Conservation (phyloP, 805 yeast species). For the Metschnikowia picachoensis region DNA sequence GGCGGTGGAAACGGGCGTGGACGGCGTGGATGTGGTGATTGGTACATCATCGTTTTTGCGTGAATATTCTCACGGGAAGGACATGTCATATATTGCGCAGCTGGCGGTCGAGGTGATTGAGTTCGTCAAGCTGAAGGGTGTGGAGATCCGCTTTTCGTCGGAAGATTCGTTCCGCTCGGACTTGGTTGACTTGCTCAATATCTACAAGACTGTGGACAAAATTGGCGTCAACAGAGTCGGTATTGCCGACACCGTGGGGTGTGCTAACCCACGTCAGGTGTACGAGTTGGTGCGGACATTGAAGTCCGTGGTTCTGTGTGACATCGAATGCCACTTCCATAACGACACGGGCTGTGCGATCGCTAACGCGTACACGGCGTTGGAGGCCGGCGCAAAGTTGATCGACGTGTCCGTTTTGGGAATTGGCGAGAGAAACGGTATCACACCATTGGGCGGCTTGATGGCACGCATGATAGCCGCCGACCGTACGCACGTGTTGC, state of each 20-base stretch:
- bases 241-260: constrained; percentile 98
- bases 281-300: constrained; percentile 93
- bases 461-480: constrained; percentile 99
- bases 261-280: constrained; percentile 99
- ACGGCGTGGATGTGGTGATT: constrained; percentile 97
- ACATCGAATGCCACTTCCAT: constrained; percentile 98
- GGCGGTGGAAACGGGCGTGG: constrained; percentile 98
- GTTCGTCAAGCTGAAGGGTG: constrained; percentile 93
- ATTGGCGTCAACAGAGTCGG: constrained; percentile 98
- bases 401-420: constrained; percentile 96
- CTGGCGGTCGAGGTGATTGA: constrained; percentile 95
- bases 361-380: constrained; percentile 96
- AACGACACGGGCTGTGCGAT: constrained; percentile 99
- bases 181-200: constrained; percentile 89
- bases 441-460: constrained; percentile 94
- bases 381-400: constrained; percentile 95
- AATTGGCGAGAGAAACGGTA: constrained; percentile 98
- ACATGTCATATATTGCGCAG: constrained; percentile 96
- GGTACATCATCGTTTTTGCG: constrained; percentile 95
- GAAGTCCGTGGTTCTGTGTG: constrained; percentile 91
- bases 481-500: constrained; percentile 89
- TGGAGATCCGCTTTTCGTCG: constrained; percentile 93
- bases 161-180: constrained; percentile 98
- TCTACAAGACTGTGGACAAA: constrained; percentile 93
- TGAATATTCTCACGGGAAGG: constrained; percentile 96